phyloP scores from a whole-genome alignment of 1,139 yeast genomes.

The Yamadazyma oceani region DNA sequence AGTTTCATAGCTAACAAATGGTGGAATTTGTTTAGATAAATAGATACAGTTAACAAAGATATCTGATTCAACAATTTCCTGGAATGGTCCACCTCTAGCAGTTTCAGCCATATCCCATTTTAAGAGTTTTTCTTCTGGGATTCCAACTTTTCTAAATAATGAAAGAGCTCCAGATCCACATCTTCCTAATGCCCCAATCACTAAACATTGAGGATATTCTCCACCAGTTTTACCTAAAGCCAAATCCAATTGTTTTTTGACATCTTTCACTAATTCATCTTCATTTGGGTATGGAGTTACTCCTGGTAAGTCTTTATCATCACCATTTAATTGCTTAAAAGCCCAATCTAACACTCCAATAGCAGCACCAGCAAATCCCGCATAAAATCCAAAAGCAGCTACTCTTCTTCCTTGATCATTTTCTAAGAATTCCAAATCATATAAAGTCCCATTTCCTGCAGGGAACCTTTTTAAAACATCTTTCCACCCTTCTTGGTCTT shows the following conservation, averaged over 20 bases:
- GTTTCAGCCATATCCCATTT: slow-evolving; percentile 99
- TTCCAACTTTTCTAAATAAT: slow-evolving; percentile 76
- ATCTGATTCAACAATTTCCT: slow-evolving; percentile 84
- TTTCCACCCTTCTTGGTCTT: slow-evolving; percentile 96
- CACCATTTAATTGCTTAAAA: slow-evolving; percentile 73
- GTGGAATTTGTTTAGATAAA: slow-evolving; percentile 89
- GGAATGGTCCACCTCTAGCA: slow-evolving; percentile 94
- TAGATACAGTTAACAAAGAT: slow-evolving; percentile 95
- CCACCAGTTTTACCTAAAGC: slow-evolving; percentile 66
- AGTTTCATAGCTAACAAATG: slow-evolving; percentile 71
- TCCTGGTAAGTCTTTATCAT: slow-evolving; percentile 65
- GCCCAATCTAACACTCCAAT: slow-evolving; percentile 94
- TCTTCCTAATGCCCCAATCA: slow-evolving; percentile 97
- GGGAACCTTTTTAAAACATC: slow-evolving; percentile 87
- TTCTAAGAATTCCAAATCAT: slow-evolving; percentile 91
- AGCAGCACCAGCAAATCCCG: slow-evolving; percentile 99
- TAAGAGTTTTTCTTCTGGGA: slow-evolving; percentile 78
- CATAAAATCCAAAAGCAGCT: slow-evolving; percentile 98
- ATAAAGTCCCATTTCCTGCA: slow-evolving; percentile 83
- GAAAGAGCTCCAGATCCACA: slow-evolving; percentile 99
- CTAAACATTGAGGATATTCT: slow-evolving; percentile 72
- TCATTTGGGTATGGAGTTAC: slow-evolving; percentile 85
- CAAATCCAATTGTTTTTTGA: slow-evolving; percentile 55
- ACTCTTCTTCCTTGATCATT: slow-evolving; percentile 96
- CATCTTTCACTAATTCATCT: slow-evolving; percentile 65